Percentiles rank a stretch among this genome's conserved stretches.
phyloP scores from a whole-genome alignment of 108 stramenopile species.

The Conticribra weissflogii region DNA sequence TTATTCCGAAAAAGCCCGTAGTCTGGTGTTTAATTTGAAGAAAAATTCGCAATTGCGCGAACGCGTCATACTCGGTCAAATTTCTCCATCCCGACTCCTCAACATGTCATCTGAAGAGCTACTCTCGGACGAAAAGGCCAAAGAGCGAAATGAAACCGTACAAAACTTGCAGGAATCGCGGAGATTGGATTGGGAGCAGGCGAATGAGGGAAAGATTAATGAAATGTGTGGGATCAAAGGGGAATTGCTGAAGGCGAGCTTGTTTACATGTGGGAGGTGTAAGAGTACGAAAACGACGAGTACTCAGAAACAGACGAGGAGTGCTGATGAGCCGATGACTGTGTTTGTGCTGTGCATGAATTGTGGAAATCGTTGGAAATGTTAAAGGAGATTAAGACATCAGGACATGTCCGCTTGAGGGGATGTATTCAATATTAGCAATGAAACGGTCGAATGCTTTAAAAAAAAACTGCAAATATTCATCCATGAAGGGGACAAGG shows the following conservation, averaged over 20 bases:
- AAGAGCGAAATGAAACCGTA: conserved; percentile 60
- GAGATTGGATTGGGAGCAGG: conserved; percentile 87
- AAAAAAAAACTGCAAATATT: too few species aligned
- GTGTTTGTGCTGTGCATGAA: conserved; percentile 94
- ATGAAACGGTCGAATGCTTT: too few species aligned
- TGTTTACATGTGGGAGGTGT: conserved; percentile 96
- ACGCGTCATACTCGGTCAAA: conserved; percentile 69
- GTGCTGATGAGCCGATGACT: conserved; percentile 99
- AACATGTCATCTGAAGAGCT: conserved; percentile 75
- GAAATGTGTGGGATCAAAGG: conserved; percentile 91
- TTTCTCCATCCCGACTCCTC: conserved; percentile 58
- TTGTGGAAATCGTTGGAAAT: conserved; percentile 94
- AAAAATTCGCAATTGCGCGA: conserved; percentile 70
- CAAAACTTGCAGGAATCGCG: conserved; percentile 74
- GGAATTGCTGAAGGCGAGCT: conserved; percentile 80
- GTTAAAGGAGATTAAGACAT: conserved; percentile 44
- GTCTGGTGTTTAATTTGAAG: conserved; percentile 85
- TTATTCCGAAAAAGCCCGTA: conserved; percentile 78
- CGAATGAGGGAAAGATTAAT: conserved; percentile 90
- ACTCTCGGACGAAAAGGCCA: conserved; percentile 66
- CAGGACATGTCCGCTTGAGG: not conserved
- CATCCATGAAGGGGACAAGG: too few species aligned
- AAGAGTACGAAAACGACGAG: conserved; percentile 95
- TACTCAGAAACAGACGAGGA: conserved; percentile 97
- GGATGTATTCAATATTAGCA: too few species aligned